Evolutionary conservation across 2,329 filamentous ascomycete species (phyloP), one percentile per base, ranked within the genome.

Genomic region (Gliomastix tumulicola): DNA sequence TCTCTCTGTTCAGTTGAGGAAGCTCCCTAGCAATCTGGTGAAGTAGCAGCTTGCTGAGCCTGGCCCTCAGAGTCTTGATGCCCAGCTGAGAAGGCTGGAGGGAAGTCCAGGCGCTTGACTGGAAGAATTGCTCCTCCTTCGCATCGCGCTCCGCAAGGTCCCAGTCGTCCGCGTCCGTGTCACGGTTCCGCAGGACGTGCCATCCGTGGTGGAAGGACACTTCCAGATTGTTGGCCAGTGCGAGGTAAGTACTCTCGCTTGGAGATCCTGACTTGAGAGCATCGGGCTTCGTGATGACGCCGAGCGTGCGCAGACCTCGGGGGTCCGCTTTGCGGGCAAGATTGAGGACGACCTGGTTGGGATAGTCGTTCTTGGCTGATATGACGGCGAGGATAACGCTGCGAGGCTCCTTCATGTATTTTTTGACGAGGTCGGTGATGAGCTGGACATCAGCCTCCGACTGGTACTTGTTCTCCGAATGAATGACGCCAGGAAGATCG

Each of bases 311-410:
- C 2, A 25, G 20, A 2, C 62, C 54, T 1, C 39, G 18, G 0
- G 49, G 44, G 17, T 56, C 53, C 0, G 47, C 40, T 2, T 36
- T 17, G 4, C 42, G 40, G 7, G 73, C 63, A 30, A 68, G 47
- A 8, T 69, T 62, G 0, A 76, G 55, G 4, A 84, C 68, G 8
- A 65, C 57, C 45, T 85, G 79, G 23, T 77, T 71, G 6, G 71
- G 71, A 44, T 69, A 68, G 36, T 83, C 73, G 23, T 66, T 68
- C 37, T 69, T 72, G 2, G 74, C 74, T 0, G 69, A 72, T 1
- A 81, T 62, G 0, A 79, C 69, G 2, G 75, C 71, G 2, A 82
- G 59, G 3, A 81, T 76, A 38, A 84, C 76, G 44, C 68, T 81
- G 6, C 74, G 58, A 1, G 59, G 54, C 7, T 71, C 63, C 15